Base-by-base conservation (phyloP, 2,329 filamentous ascomycete species). In the Colletotrichum salicis region DNA sequence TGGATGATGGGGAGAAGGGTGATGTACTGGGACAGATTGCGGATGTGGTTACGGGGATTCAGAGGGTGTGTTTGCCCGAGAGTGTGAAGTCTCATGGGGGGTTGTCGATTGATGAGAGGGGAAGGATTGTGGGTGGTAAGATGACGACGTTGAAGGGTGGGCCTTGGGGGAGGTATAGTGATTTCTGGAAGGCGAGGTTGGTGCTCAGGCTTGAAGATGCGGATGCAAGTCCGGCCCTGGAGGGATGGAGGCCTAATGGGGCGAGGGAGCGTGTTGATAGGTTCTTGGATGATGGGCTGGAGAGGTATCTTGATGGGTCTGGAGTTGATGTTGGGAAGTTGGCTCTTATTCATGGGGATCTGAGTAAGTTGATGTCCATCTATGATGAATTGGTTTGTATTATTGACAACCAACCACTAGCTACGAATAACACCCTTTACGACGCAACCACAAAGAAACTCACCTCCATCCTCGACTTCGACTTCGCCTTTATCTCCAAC, bases 401-500 rank as follows among this genome's bases (percentile, higher is more conserved):
- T 5, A 13, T 12, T 37, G 35, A 37, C 12, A 13, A 13, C 5
- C 35, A 12, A 5, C 8, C 22, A 11, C 19, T n/a, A 78, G 77
- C 76, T 1, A 76, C 61, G 64, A 76, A 77, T 56, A 80, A 80
- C 51, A 64, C 79, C 5, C 73, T 79, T 4, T 78, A 60, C 54
- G 75, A 80, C 31, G 56, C 56, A 2, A 59, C 12, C 4, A 73
- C 73, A 7, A 74, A 73, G 12, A 69, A 62, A n/a, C 67, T 79
- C 35, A 78, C 77, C 0, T 76, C 71, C 1, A 27, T 80, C 7
- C 64, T 80, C 8, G 78, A 80, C 48, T 80, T 79, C 56, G 78
- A 79, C 68, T 80, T 57, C 24, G 73, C 78, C 1, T 61, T 31
- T 5, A 35, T 79, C 19, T 69, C 74, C 0, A 75, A 80, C 33